Evolutionary conservation across 495 filamentous ascomycete genomes (phyloP), one percentile per base, ranked within the genome.

Genomic region (Neurospora terricola): DNA sequence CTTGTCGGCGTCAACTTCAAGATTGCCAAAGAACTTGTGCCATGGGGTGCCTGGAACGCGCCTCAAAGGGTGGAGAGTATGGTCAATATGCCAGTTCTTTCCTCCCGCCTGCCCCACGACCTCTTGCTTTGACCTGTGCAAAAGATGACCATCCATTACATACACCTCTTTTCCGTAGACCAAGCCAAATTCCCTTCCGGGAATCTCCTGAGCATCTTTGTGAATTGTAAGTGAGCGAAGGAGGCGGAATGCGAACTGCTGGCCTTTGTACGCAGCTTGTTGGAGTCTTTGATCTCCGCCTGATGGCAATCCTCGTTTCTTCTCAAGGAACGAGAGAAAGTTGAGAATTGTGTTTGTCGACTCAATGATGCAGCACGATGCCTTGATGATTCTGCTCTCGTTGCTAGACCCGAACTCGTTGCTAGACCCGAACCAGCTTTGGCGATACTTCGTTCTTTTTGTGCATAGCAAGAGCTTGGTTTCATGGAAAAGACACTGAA

Each of bases 11-110:
- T 11, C 43, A 23, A 23, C n/a, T 11, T 66, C 30, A 37, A 72
- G 1, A 21, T 74, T 70, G 27, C 72, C 75, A 62, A 76, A 74
- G 45, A 76, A 76, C n/a, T 76, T 76, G 72, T 76, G 72, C 75
- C 75, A 76, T 5, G 59, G 70, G 37, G 69, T 76, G 16, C 75
- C 75, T 38, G 75, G 75, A 11, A 76, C 72, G 37, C 72, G 75
- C 45, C 72, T 72, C 68, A 74, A 23, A 8, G 75, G 72, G 37
- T 70, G 45, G 8, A 48, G 69, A 21, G 72, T 6, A 39, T 38
- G 40, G 14, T 76, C 75, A 2, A 38, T 23, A 16, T 74, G 75
- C 69, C 70, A 76, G 70, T 72, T 72, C 18, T 27, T 10, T 37
- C 34, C 39, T 3, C 72, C 37, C 45, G 43, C 45, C 38, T 23